Base-by-base conservation (phyloP, 345 rosid genomes). In the Pistacia atlantica region DNA sequence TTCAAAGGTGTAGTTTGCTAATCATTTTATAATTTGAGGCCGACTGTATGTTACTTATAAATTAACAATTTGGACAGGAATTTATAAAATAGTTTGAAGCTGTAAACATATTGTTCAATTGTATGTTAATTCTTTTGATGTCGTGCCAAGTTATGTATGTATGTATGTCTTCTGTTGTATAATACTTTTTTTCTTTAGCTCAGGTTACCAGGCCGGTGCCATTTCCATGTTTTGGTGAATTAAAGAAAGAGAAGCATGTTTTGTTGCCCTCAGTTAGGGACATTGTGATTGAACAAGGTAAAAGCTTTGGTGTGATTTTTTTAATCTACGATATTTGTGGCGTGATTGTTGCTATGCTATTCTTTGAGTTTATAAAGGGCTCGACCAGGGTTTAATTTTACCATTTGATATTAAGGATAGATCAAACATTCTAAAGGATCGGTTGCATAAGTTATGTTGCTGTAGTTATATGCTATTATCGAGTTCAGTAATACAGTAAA, bases 171-270 rank as follows among this genome's bases (percentile, higher is more conserved):
- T 81, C 61, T 31, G 17, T 62, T 55, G 18, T 37, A 38, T 51
- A 48, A 49, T 16, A 28, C 38, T 67, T 16, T 55, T 59, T 35
- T 58, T 49, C 14, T 49, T 80, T 17, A 73, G 55, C 64, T 71
- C 68, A 91, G 95, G 93, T 85, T 51, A 84, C 84, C 0, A 91
- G 77, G 78, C 95, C 90, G 2, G 89, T 89, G 13, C 75, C 86
- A 69, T 86, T 89, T 80, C 94, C 94, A 5, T 90, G 90, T 84
- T 84, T 89, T 62, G 95, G 95, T 78, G 86, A 85, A 58, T 77
- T 91, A 25, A 85, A 88, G 80, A 91, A 82, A 75, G 92, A 89
- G 87, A 90, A 89, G 87, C 89, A 89, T 83, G 86, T 91, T 69
- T 75, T 91, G 49, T 74, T 91, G 73, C 86, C 89, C 80, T 89